These are phyloP conservation scores for Candida tammaniensis DNA, from an alignment of 805 yeast species.

Conservation along the genomic window DNA sequence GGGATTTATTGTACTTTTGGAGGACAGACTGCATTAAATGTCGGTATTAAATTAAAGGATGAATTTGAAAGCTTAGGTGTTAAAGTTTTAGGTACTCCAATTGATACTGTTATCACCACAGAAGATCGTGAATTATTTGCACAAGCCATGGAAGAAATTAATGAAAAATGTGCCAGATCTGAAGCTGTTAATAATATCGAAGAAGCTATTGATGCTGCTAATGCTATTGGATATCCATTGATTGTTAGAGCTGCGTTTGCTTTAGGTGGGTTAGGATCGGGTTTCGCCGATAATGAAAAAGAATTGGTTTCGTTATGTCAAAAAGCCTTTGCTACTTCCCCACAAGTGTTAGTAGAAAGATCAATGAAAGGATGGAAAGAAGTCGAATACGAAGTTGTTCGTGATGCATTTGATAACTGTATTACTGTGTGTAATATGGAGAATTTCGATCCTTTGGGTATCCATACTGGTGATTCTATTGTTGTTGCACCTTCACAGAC, in stretches of 20 bases:
- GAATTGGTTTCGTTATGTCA: constrained; percentile 84
- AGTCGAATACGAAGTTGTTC: constrained; percentile 96
- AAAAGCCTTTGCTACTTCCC: constrained; percentile 92
- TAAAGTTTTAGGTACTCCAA: constrained; percentile 97
- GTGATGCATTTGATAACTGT: constrained; percentile 95
- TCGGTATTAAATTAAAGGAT: constrained; percentile 96
- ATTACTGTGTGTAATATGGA: constrained; percentile 99
- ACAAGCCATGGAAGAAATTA: constrained; percentile 89
- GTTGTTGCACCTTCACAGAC: constrained; percentile 99
- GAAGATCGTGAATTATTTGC: constrained; percentile 98
- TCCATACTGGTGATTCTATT: constrained; percentile 98
- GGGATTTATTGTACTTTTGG: constrained; percentile 96
- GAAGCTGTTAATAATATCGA: constrained; percentile 93
- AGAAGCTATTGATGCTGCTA: constrained; percentile 91
- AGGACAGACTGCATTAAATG: constrained; percentile 97
- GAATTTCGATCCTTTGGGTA: constrained; percentile 96
- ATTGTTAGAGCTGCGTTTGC: constrained; percentile 98
- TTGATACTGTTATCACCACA: constrained; percentile 89
- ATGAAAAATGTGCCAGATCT: constrained; percentile 94
- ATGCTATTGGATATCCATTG: constrained; percentile 85
- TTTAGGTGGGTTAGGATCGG: constrained; percentile 96
- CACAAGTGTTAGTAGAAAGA: constrained; percentile 94
- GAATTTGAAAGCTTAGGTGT: constrained; percentile 86
- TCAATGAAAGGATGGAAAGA: constrained; percentile 99
- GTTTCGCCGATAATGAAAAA: constrained; percentile 80